Evolutionary conservation across 2,329 filamentous ascomycete genomes (phyloP), one percentile per base, ranked within the genome.

Genomic region (Aspergillus terreus): DNA sequence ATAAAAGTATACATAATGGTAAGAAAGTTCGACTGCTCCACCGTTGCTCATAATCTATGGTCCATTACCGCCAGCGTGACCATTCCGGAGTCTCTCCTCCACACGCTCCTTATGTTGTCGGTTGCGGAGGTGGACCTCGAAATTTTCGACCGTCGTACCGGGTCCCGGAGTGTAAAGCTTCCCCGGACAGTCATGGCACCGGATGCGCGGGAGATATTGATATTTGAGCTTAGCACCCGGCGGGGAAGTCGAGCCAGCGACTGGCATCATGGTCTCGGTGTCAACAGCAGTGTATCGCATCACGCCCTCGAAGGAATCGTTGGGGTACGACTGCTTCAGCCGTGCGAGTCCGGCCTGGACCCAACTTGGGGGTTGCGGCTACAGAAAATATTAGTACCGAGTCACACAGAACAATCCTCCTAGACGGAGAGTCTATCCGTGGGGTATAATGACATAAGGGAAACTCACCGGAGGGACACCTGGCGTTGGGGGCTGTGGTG

Each of bases 141-240:
- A 99, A 66, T 96, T 95, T 43, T 86, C 86, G 4, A 92, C 88
- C 2, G 90, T 91, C 68, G 82, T 87, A 21, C 87, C 90, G 0
- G 92, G 90, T 0, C 91, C 89, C 0, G 92, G 90, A 0, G 92
- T 96, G 71, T 99, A 99, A 10, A 96, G 77, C 71, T 96, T 97
- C 27, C 90, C 90, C 0, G 90, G 90, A 68, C 94, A 97, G 70
- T 99, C 94, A 44, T 87, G 83, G 69, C 94, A 99, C 52, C 90
- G 82, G 57, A 99, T 96, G 46, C 94, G 82, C 7, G 94, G 94
- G 46, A 96, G 78, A 72, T 87, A 97, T 72, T 88, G 88, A 61
- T 87, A 90, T 63, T 87, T 88, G 55, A 90, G 77, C 55, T 87
- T 72, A 46, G 82, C 54, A 79, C 76, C 49, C 81, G 85, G 7